These are phyloP conservation scores for Ceratobasidium sp. DNA, from an alignment of 1,284 basidiomycete species.

Conservation along the genomic window DNA sequence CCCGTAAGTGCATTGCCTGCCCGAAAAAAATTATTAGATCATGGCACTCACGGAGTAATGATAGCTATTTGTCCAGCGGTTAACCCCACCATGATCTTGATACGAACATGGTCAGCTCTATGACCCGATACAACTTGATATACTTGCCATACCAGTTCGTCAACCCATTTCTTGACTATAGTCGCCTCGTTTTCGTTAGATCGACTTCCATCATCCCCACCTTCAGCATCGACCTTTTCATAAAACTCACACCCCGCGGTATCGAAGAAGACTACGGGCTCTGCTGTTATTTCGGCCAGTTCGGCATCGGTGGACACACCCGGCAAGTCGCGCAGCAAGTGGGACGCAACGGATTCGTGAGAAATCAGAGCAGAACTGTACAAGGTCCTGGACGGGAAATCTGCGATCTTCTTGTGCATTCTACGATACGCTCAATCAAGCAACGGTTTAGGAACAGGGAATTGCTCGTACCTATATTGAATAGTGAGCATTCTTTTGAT, in stretches of 20 bases:
- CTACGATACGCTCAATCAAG: conserved; percentile 59
- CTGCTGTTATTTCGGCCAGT: conserved; percentile 75
- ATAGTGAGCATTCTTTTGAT: conserved; percentile 90
- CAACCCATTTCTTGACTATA: conserved; percentile 85
- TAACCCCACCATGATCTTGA: conserved; percentile 78
- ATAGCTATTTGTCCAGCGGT: conserved; percentile 84
- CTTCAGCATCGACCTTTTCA: conserved; percentile 71
- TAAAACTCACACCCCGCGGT: conserved; percentile 94
- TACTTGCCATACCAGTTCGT: conserved; percentile 72
- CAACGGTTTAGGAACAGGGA: conserved; percentile 14
- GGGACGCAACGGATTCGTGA: conserved; percentile 76
- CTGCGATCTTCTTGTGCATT: conserved; percentile 89
- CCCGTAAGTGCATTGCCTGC: conserved; percentile 4
- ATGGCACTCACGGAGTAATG: conserved; percentile 80
- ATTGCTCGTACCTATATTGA: conserved; percentile 80
- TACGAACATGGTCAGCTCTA: conserved; percentile 1
- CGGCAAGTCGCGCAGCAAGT: conserved; percentile 80
- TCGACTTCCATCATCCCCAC: conserved; percentile 83
- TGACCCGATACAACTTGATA: not conserved
- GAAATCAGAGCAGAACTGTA: conserved; percentile 83
- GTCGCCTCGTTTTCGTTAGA: conserved; percentile 94
- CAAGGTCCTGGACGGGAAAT: conserved; percentile 87
- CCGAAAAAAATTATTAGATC: not conserved
- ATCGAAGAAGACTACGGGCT: conserved; percentile 92
- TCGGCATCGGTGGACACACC: conserved; percentile 69